phyloP scores from a whole-genome alignment of 345 rosid genomes.

The Eucalyptus sp. region DNA sequence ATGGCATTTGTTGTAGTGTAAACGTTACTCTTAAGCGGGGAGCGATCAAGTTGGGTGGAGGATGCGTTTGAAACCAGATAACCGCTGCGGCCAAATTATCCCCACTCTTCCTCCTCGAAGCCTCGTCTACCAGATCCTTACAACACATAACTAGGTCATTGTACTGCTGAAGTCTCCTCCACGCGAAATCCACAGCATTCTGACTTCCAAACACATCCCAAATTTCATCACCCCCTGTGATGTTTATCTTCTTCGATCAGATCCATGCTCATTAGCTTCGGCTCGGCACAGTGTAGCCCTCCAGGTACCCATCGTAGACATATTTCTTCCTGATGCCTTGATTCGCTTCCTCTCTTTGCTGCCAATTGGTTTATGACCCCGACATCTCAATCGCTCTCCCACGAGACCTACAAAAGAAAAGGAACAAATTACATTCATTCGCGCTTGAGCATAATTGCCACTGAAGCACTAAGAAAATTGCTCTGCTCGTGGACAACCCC shows the following conservation, averaged over 20 bases:
- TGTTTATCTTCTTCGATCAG: conserved; percentile 60
- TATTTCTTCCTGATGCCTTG: conserved; percentile 61
- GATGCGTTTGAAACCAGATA: conserved; percentile 55
- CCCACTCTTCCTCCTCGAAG: conserved; percentile 73
- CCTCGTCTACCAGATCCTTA: conserved; percentile 69
- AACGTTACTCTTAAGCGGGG: conserved; percentile 36
- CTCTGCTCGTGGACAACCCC: neutral
- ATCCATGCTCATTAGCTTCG: conserved; percentile 46
- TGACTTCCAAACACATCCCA: conserved; percentile 92
- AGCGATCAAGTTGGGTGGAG: conserved; percentile 57
- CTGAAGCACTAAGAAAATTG: neutral
- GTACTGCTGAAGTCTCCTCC: conserved; percentile 73
- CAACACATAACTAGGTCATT: conserved; percentile 65
- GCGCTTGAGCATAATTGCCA: neutral
- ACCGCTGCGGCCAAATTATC: conserved; percentile 70
- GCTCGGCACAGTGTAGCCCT: conserved; percentile 81
- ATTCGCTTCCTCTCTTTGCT: conserved; percentile 50
- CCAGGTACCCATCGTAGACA: conserved; percentile 57
- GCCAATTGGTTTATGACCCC: conserved; percentile 73
- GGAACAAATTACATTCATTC: neutral
- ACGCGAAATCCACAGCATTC: conserved; percentile 81
- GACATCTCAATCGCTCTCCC: conserved; percentile 89
- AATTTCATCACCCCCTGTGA: conserved; percentile 74
- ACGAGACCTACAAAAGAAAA: neutral
- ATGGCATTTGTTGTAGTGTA: neutral